These are phyloP conservation scores for Didymella lethalis DNA, from an alignment of 2,329 filamentous ascomycete species.

Conservation along the genomic window DNA sequence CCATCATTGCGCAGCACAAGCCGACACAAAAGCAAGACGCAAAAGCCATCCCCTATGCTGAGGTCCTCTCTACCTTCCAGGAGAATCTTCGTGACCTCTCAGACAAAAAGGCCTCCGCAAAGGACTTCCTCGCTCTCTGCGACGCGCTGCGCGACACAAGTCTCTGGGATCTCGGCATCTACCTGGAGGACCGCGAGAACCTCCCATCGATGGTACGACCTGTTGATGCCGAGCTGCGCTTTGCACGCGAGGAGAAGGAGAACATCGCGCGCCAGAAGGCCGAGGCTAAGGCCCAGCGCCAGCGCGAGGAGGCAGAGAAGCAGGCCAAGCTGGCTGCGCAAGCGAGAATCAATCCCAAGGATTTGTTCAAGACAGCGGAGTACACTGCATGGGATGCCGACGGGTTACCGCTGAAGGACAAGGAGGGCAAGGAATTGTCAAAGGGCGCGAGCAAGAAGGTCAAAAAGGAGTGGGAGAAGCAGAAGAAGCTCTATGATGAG, in stretches of 20 bases:
- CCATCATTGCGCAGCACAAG: slow-evolving; percentile 52
- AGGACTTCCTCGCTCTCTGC: slow-evolving; percentile 77
- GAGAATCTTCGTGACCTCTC: slow-evolving; percentile 67
- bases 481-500: slow-evolving; percentile 81
- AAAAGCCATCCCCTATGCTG: slow-evolving; percentile 55
- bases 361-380: slow-evolving; percentile 66
- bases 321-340: slow-evolving; percentile 64
- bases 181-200: slow-evolving; percentile 80
- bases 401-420: slow-evolving; percentile 79
- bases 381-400: slow-evolving; percentile 84
- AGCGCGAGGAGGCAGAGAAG: slow-evolving; percentile 66
- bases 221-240: slow-evolving; percentile 65
- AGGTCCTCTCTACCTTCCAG: slow-evolving; percentile 61
- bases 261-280: slow-evolving; percentile 53
- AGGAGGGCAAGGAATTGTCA: slow-evolving; percentile 78
- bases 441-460: slow-evolving; percentile 84
- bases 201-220: slow-evolving; percentile 78
- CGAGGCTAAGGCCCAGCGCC: slow-evolving; percentile 59
- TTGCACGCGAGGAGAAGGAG: slow-evolving; percentile 63
- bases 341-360: slow-evolving; percentile 64
- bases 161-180: slow-evolving; percentile 82
- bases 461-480: slow-evolving; percentile 87
- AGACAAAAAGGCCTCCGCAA: slow-evolving; percentile 62
- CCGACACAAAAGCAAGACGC: slow-evolving; percentile 39
- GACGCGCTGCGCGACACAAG: slow-evolving; percentile 77